Base-by-base conservation (phyloP, 495 filamentous ascomycete genomes). In the Hyaloscypha hepaticicola region DNA sequence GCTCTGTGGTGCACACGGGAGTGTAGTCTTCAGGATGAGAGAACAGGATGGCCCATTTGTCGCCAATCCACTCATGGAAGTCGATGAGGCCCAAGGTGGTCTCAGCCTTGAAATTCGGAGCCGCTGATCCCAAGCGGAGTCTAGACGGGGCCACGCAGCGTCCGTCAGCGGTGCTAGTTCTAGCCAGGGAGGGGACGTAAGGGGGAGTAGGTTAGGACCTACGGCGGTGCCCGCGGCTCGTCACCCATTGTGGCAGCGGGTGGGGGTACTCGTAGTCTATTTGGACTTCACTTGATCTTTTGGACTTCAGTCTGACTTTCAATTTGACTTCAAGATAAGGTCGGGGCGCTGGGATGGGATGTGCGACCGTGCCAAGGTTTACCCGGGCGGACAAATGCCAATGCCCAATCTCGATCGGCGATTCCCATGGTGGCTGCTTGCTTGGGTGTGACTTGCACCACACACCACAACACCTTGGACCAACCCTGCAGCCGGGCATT, bases 1-100 rank as follows among this genome's bases (percentile, higher is more conserved):
- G 89, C 86, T 99, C 95, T 64, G 95, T 99, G 76, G 95, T 99
- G 84, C 95, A 99, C 66, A 99, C 92, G 69, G 93, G 92, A 6
- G 93, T 93, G 81, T 87, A 93, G 77, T 93, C 89, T 76, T 94
- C 92, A 28, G 95, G 95, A 83, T 99, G 95, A 33, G 93, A 97
- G 87, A 98, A 99, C 74, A 98, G 86, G 69, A 99, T 85, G 63
- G 90, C 88, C 95, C 95, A 99, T 68, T 84, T 90, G 82, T 93
- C 83, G 74, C 92, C 95, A 70, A 97, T 90, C 80, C 89, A 99
- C 73, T 97, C 86, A 78, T 99, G 95, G 84, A 98, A 97, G 80
- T 96, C 88, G 77, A 99, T 97, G 60, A 85, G 85, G 66, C 94
- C 94, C 59, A 82, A 85, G 73, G 94, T 96, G 73, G 93, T 96